Conservation (phyloP, 2,329 filamentous ascomycete genomes). For the Ceratocystis harringtonii region DNA sequence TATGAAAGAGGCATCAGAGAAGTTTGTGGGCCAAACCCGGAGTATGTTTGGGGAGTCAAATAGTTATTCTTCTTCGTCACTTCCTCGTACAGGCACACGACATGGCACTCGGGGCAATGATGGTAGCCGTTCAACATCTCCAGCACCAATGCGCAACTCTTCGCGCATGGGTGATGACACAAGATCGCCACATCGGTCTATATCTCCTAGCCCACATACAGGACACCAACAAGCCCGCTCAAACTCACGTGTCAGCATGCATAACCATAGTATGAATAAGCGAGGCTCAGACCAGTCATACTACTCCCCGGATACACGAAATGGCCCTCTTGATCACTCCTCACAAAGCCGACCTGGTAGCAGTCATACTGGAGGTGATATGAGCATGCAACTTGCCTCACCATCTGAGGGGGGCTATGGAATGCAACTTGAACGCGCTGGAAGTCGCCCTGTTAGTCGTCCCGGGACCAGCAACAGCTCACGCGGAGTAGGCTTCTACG, state of each 20-base stretch:
- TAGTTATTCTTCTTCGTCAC: slow-evolving; percentile 14
- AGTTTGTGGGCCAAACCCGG: slow-evolving; percentile 69
- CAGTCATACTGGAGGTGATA: slow-evolving; percentile 37
- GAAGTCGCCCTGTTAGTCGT: slow-evolving; percentile 28
- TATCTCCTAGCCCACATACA: slow-evolving; percentile 11
- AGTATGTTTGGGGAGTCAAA: slow-evolving; percentile 49
- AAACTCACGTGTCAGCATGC: slow-evolving; percentile 18
- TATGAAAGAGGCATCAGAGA: slow-evolving; percentile 90
- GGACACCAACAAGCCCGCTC: slow-evolving; percentile 10
- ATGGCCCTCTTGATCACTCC: slow-evolving; percentile 29
- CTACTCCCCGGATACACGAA: slow-evolving; percentile 35
- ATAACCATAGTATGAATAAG: slow-evolving; percentile 28
- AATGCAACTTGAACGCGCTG: slow-evolving; percentile 36
- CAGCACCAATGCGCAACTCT: slow-evolving; percentile 37
- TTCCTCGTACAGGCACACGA: slow-evolving; percentile 32
- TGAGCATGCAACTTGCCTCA: slow-evolving; percentile 54
- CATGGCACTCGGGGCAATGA: slow-evolving; percentile 45
- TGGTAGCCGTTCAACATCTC: slow-evolving; percentile 48
- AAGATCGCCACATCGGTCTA: slow-evolving; percentile 11
- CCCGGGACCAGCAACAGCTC: slow-evolving; percentile 33
- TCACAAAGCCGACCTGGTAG: slow-evolving; percentile 31
- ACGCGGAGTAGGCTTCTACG: slow-evolving; percentile 41
- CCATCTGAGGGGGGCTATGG: slow-evolving; percentile 43
- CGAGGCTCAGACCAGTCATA: slow-evolving; percentile 37
- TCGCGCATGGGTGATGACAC: slow-evolving; percentile 9